phyloP scores from a whole-genome alignment of 2,329 filamentous ascomycete species.

The Talaromyces sp. region DNA sequence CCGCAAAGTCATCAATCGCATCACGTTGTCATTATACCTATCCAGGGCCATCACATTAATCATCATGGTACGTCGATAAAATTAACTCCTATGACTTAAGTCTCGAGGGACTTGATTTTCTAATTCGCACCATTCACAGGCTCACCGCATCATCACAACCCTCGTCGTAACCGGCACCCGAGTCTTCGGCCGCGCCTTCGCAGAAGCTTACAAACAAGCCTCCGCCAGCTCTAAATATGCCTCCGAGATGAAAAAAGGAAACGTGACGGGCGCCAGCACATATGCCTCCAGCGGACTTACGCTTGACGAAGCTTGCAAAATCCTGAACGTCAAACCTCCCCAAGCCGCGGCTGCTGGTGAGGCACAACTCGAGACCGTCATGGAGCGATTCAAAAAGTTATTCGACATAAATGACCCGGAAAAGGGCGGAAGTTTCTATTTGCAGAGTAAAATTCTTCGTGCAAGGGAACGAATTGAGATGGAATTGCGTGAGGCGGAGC shows the following conservation, averaged over 20 bases:
- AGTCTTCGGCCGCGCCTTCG: conserved; percentile 87
- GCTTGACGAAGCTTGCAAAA: conserved; percentile 94
- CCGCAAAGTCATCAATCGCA: conserved; percentile 5
- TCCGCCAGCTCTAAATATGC: conserved; percentile 80
- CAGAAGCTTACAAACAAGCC: conserved; percentile 94
- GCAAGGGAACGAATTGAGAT: conserved; percentile 89
- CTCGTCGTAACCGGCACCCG: conserved; percentile 87
- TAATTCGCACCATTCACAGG: conserved; percentile 51
- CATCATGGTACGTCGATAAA: conserved; percentile 11
- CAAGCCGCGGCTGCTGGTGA: conserved; percentile 58
- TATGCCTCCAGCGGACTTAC: conserved; percentile 71
- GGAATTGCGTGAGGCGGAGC: conserved; percentile 70
- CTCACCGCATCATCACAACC: conserved; percentile 90
- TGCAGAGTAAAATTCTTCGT: conserved; percentile 93
- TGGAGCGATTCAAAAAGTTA: conserved; percentile 85
- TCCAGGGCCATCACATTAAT: neutral
- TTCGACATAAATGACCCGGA: conserved; percentile 94
- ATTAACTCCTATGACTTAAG: neutral
- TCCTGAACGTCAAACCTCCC: conserved; percentile 91
- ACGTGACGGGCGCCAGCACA: conserved; percentile 51
- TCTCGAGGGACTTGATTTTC: neutral
- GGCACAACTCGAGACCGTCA: conserved; percentile 73
- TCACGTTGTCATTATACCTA: neutral
- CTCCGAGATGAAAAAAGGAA: conserved; percentile 64
- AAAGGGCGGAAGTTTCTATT: conserved; percentile 95